phyloP scores from a whole-genome alignment of 345 rosid species.

The Populus davidiana region DNA sequence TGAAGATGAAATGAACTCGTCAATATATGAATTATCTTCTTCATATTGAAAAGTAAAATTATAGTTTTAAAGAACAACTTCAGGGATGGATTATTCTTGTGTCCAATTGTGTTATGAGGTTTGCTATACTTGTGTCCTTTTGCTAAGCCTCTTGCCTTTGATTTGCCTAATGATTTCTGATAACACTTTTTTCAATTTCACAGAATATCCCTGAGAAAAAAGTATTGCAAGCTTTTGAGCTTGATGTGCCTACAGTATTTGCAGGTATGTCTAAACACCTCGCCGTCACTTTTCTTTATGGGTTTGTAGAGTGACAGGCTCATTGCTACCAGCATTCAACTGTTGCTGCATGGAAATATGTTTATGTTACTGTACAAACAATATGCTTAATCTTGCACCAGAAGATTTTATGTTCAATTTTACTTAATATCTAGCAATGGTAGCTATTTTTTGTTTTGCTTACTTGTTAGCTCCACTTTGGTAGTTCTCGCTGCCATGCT shows the following conservation, averaged over 20 bases:
- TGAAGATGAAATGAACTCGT: background rate
- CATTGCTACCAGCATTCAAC: background rate
- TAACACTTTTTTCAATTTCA: constrained; percentile 17
- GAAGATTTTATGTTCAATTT: background rate
- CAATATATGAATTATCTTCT: background rate
- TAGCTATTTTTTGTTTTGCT: background rate
- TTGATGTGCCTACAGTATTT: constrained; percentile 43
- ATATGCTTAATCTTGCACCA: background rate
- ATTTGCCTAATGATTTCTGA: constrained; percentile 4
- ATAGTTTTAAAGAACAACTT: background rate
- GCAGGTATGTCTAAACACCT: constrained; percentile 46
- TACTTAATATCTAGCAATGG: background rate
- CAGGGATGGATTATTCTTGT: background rate
- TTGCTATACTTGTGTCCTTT: background rate
- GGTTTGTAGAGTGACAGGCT: background rate
- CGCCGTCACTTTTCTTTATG: background rate
- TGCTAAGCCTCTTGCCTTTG: background rate
- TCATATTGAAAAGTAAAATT: background rate
- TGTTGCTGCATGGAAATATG: background rate
- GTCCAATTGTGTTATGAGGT: background rate
- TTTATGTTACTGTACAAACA: background rate
- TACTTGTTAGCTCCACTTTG: background rate
- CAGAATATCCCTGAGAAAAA: constrained; percentile 37
- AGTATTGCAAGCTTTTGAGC: constrained; percentile 56
- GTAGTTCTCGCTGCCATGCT: background rate